Evolutionary conservation across 129 eudicot species (phyloP).

Genomic region (Heracleum sosnowskyi): DNA sequence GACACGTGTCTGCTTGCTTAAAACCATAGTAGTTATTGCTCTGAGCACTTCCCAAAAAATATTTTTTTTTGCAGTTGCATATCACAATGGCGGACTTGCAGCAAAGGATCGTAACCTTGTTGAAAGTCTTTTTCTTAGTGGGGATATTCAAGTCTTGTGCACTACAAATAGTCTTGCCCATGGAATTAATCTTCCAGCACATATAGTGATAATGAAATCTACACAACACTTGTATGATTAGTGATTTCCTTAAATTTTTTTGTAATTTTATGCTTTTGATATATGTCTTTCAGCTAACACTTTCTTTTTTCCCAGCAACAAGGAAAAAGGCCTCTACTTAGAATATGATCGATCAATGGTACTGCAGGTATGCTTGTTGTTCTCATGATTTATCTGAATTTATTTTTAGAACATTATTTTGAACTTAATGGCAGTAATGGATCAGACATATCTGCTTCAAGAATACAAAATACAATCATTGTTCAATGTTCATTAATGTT

Average conservation of each 20-base stretch:
- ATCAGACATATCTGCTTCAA: not conserved
- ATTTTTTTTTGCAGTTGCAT: constrained; percentile 51
- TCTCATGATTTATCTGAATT: constrained; percentile 12
- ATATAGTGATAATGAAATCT: constrained; percentile 90
- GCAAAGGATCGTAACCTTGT: constrained; percentile 84
- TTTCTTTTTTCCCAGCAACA: constrained; percentile 57
- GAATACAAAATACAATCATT: constrained; percentile 5
- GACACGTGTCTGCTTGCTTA: not conserved
- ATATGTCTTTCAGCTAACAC: constrained; percentile 8
- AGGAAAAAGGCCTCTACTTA: constrained; percentile 81
- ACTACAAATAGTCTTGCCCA: constrained; percentile 98
- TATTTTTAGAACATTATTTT: constrained; percentile 5
- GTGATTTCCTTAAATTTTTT: constrained; percentile 1
- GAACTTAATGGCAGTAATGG: not conserved
- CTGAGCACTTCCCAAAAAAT: constrained; percentile 10
- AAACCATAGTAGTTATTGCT: constrained; percentile 14
- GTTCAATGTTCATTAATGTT: constrained; percentile 5
- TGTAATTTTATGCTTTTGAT: not conserved
- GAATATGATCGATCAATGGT: constrained; percentile 94
- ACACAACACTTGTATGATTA: constrained; percentile 80
- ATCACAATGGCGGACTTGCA: constrained; percentile 96
- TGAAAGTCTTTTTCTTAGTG: constrained; percentile 89
- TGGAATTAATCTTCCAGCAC: constrained; percentile 98
- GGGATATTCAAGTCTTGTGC: constrained; percentile 89
- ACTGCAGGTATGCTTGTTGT: constrained; percentile 55